phyloP scores from a whole-genome alignment of 345 rosid species.

The Sisymbrium irio region DNA sequence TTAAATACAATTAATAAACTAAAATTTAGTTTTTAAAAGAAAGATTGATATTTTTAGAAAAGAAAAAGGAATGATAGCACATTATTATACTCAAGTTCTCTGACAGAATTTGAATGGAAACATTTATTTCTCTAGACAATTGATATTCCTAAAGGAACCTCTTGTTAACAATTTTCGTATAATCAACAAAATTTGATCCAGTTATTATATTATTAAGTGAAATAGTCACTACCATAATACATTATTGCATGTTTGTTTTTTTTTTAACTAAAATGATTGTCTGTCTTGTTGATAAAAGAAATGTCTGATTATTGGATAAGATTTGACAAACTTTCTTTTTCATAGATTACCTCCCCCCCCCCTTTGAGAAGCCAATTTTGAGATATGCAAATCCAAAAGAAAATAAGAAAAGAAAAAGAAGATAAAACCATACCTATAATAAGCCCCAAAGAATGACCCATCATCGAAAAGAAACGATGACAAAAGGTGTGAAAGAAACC shows the following conservation, averaged over 20 bases:
- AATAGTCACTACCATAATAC: background rate
- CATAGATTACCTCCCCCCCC: background rate
- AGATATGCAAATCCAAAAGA: background rate
- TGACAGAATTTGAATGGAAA: background rate
- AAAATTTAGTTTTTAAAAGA: no score
- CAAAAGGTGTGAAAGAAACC: background rate
- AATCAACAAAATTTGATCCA: background rate
- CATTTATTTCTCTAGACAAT: background rate
- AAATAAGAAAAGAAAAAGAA: background rate
- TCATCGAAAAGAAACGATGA: background rate
- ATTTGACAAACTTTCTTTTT: background rate
- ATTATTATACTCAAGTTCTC: background rate
- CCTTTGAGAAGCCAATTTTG: background rate
- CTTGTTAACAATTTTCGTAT: background rate
- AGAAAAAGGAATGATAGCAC: no score
- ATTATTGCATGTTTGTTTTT: no score
- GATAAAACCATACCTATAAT: conserved; percentile 2
- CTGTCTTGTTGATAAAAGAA: background rate
- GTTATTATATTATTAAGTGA: background rate
- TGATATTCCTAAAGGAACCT: background rate
- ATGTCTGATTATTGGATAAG: background rate
- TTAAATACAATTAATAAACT: no score
- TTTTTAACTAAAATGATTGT: background rate
- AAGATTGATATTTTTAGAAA: no score
- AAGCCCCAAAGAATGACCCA: background rate